Conservation (phyloP, 768 basidiomycete species). For the Kwoniella botswanensis region DNA sequence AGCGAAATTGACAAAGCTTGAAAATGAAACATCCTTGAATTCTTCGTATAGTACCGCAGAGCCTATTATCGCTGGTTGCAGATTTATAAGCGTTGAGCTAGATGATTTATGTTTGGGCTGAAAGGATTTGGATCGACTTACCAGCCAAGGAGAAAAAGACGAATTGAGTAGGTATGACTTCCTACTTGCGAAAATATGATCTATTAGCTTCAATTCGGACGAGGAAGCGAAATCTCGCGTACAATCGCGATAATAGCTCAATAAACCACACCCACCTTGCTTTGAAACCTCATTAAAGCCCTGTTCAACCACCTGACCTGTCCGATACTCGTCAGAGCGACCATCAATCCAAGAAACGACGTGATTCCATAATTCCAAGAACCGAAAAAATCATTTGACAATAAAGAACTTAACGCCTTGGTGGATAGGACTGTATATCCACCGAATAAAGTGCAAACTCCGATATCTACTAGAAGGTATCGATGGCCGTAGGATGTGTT, state of each 20-base stretch:
- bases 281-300: constrained; percentile 89
- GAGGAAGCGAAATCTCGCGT: not conserved
- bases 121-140: constrained; percentile 23
- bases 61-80: constrained; percentile 72
- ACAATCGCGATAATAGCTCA: not conserved
- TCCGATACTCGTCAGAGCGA: constrained; percentile 57
- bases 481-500: constrained; percentile 67
- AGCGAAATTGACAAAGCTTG: constrained; percentile 46
- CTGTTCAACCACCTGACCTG: constrained; percentile 59
- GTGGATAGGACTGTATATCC: constrained; percentile 88
- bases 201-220: not conserved
- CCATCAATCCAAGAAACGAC: constrained; percentile 64
- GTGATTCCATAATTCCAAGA: constrained; percentile 74
- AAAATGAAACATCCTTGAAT: constrained; percentile 77
- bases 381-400: constrained; percentile 76
- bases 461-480: constrained; percentile 83
- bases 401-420: constrained; percentile 84
- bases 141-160: constrained; percentile 86
- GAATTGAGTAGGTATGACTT: constrained; percentile 93
- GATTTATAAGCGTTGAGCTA: constrained; percentile 6
- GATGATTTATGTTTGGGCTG: not conserved
- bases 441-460: constrained; percentile 59
- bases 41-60: constrained; percentile 94
- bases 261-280: constrained; percentile 66
- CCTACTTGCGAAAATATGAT: constrained; percentile 59